A percentile compares a stretch with the other conserved stretches of the same genome.
Conservation (phyloP, 768 basidiomycete species). For the Lactarius quietus region DNA sequence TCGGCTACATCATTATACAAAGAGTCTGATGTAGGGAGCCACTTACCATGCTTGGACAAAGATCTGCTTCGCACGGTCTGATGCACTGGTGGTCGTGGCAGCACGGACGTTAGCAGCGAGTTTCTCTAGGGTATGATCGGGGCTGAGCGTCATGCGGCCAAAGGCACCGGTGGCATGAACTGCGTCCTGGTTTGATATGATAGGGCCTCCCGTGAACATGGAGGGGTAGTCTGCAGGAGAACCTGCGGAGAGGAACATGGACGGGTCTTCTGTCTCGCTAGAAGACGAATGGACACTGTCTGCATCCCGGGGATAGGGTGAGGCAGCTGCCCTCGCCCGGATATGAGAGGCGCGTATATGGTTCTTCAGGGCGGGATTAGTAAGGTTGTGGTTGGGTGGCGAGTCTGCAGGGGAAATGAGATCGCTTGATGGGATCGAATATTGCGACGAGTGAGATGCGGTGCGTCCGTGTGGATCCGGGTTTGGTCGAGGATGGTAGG, state of each 20-base stretch:
- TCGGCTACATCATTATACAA: conserved; percentile 19
- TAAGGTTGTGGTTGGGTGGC: conserved; percentile 71
- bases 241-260: conserved; percentile 63
- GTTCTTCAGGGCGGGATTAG: conserved; percentile 73
- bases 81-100: conserved; percentile 87
- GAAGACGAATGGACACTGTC: conserved; percentile 86
- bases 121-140: conserved; percentile 80
- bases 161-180: conserved; percentile 72
- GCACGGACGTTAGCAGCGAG: conserved; percentile 82
- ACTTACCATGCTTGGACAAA: conserved; percentile 90
- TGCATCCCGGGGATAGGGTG: conserved; percentile 82
- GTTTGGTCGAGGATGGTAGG: conserved; percentile 52
- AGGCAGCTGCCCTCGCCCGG: conserved; percentile 75
- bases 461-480: conserved; percentile 43
- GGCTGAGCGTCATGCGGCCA: conserved; percentile 69
- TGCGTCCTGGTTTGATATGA: conserved; percentile 40
- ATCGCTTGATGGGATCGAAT: conserved; percentile 40
- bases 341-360: conserved; percentile 73
- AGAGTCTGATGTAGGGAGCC: conserved; percentile 5
- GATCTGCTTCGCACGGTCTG: conserved; percentile 87
- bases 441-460: conserved; percentile 41
- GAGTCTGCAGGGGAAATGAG: conserved; percentile 52
- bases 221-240: conserved; percentile 61
- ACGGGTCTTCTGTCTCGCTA: conserved; percentile 83
- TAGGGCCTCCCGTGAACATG: conserved; percentile 53